Conservation (phyloP, 2,329 filamentous ascomycete genomes). For the Orbilia quercus region DNA sequence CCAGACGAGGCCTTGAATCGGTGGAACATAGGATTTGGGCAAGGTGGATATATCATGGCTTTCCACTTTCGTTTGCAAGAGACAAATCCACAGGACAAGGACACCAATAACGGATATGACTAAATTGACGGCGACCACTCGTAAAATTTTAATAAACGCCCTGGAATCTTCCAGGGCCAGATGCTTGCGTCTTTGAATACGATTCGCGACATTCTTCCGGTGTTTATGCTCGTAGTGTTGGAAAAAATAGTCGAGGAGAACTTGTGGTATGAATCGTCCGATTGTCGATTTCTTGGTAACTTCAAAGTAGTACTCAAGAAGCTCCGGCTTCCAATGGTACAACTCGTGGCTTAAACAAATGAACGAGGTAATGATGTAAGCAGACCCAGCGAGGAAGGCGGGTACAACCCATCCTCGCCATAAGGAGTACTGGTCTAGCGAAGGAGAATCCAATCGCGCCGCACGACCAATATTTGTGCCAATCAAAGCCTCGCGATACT, state of each 20-base stretch:
- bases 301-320: conserved; percentile 19
- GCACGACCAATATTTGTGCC: conserved; percentile 13
- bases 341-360: conserved; percentile 16
- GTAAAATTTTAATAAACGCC: conserved; percentile 16
- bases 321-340: conserved; percentile 24
- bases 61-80: conserved; percentile 20
- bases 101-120: conserved; percentile 16
- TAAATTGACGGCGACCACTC: conserved; percentile 13
- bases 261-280: conserved; percentile 7
- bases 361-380: conserved; percentile 11
- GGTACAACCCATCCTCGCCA: conserved; percentile 25
- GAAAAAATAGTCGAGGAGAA: conserved; percentile 1
- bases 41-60: conserved; percentile 21
- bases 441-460: conserved; percentile 8
- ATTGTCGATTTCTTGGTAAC: conserved; percentile 12
- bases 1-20: conserved; percentile 21
- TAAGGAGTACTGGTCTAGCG: conserved; percentile 12
- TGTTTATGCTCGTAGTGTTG: conserved; percentile 8
- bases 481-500: conserved; percentile 12
- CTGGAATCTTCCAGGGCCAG: conserved; percentile 13
- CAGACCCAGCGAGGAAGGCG: conserved; percentile 13
- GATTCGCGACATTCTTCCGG: conserved; percentile 10
- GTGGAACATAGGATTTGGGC: conserved; percentile 23
- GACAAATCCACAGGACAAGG: conserved; percentile 16
- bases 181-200: conserved; percentile 20